Conservation (phyloP, 345 rosid genomes). For the Populus simonii region DNA sequence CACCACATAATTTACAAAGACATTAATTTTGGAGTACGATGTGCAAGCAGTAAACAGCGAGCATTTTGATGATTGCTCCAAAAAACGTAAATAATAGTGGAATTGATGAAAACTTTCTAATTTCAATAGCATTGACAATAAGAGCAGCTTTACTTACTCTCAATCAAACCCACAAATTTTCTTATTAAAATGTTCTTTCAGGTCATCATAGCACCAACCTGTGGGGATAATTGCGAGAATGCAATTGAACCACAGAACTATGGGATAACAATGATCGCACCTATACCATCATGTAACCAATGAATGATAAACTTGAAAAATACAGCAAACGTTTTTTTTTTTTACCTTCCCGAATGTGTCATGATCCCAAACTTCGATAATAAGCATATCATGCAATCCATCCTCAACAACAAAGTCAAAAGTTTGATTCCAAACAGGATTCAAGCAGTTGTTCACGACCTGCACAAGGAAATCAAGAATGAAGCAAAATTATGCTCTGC, state of each 20-base stretch:
- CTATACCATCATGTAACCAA: background rate
- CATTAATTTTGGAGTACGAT: background rate
- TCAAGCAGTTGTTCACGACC: slow-evolving; percentile 87
- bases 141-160: background rate
- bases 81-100: background rate
- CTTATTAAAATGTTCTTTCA: background rate
- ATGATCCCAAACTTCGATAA: slow-evolving; percentile 88
- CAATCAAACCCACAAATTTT: background rate
- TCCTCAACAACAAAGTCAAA: slow-evolving; percentile 98
- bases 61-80: background rate
- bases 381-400: slow-evolving; percentile 94
- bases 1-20: background rate
- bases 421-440: slow-evolving; percentile 98
- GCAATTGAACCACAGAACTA: background rate
- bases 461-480: slow-evolving; percentile 26
- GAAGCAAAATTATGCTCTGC: background rate
- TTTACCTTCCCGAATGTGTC: slow-evolving; percentile 99
- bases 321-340: background rate
- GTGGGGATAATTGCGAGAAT: background rate
- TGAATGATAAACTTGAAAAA: background rate
- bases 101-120: background rate
- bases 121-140: background rate
- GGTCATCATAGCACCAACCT: background rate
- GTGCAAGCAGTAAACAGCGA: background rate
- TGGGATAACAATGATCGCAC: background rate